Evolutionary conservation across 2,329 filamentous ascomycete genomes (phyloP), one percentile per base, ranked within the genome.

Genomic region (Apiospora kogelbergensis): DNA sequence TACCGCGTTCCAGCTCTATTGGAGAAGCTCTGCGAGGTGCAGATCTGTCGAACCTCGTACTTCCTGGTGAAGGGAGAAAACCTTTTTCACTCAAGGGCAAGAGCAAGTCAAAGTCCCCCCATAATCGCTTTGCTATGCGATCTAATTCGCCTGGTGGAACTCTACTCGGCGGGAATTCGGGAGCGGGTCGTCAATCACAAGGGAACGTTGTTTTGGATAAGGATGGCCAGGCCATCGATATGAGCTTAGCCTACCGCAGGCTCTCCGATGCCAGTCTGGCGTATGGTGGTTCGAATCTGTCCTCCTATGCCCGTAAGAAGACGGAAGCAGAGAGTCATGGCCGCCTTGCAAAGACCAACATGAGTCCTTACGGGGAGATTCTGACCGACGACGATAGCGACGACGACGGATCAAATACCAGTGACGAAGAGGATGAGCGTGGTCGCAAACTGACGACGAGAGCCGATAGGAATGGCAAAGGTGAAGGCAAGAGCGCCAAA

Each of bases 211-310:
- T 89, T 60, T 83, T 92, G 3, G 86, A 89, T 53, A 88, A 89
- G 67, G 65, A 66, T 53, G 89, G 88, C 13, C 85, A 87, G 63
- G 78, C 87, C 1, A 81, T 94, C 66, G 91, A 94, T 76, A 87
- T 92, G 79, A 88, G 86, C 69, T 91, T 84, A 71, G 90, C 91
- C 4, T 93, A 94, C 76, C 85, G 90, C 66, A 87, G 89, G 69
- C 81, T 94, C 22, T 93, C 92, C 1, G 91, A 95, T 76, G 91
- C 91, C 13, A 90, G 90, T 66, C 80, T 95, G 57, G 84, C 88
- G 3, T 85, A 85, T 40, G 89, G 90, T 6, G 85, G 88, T 22
- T 90, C 91, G 37, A 87, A 84, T 66, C 80, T 95, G 41, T 85
- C 90, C 7, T 83, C 84, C 66, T 81, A 93, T 26, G 86, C 90